A percentile compares a stretch with the other conserved stretches of the same genome.
phyloP scores from a whole-genome alignment of 345 rosid species.

The Corchorus capsularis region DNA sequence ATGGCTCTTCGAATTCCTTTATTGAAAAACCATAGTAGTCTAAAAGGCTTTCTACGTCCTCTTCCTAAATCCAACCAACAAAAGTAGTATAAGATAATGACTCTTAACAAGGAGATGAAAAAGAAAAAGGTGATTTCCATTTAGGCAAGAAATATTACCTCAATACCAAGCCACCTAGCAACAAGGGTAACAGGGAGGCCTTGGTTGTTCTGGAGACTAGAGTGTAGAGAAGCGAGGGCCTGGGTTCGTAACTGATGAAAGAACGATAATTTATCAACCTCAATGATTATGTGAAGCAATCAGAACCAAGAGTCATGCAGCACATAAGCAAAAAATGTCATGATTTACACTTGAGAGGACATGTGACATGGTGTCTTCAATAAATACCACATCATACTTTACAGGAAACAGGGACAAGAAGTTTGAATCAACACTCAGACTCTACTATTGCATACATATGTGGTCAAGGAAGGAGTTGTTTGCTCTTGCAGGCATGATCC shows the following conservation, averaged over 20 bases:
- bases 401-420: no score
- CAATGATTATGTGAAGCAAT: background rate
- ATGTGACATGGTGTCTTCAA: background rate
- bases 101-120: background rate
- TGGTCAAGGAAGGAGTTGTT: background rate
- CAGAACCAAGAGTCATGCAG: conserved; percentile 16
- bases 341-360: conserved; percentile 5
- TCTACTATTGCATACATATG: background rate
- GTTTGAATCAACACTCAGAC: background rate
- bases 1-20: conserved; percentile 87
- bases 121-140: conserved; percentile 4
- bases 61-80: conserved; percentile 59
- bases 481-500: conserved; percentile 2
- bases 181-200: conserved; percentile 79
- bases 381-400: background rate
- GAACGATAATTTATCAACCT: conserved; percentile 18
- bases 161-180: conserved; percentile 91
- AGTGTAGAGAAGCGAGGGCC: conserved; percentile 87
- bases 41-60: conserved; percentile 65
- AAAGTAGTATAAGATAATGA: conserved; percentile 32
- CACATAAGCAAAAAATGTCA: conserved; percentile 21
- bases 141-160: conserved; percentile 48
- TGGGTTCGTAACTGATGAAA: conserved; percentile 80
- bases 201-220: conserved; percentile 81
- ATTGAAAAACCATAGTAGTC: conserved; percentile 75